Percentiles rank a stretch among this genome's conserved stretches.
phyloP scores from a whole-genome alignment of 345 rosid species.

The Erodium maritimum region DNA sequence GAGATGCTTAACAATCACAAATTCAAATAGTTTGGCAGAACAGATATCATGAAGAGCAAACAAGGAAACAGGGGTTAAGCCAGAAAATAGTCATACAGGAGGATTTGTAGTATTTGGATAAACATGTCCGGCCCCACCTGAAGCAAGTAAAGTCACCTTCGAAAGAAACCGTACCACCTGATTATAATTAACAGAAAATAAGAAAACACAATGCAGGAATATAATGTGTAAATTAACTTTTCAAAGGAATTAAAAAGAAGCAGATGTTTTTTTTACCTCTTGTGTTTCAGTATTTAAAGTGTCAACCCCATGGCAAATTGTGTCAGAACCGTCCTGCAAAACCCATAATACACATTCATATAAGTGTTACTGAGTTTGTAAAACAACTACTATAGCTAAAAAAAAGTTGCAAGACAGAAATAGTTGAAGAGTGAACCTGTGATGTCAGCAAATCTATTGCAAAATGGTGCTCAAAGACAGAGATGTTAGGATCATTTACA shows the following conservation, averaged over 20 bases:
- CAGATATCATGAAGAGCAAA: not conserved
- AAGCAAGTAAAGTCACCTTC: constrained; percentile 88
- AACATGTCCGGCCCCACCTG: constrained; percentile 98
- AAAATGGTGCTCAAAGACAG: constrained; percentile 74
- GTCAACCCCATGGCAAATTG: constrained; percentile 84
- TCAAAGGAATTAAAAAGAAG: not conserved
- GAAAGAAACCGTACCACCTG: constrained; percentile 85
- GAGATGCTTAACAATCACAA: not conserved
- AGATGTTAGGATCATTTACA: constrained; percentile 60
- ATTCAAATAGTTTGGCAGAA: not conserved
- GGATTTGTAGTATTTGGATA: constrained; percentile 94
- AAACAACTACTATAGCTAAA: not conserved
- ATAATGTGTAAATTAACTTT: constrained; percentile 4
- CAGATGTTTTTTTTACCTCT: constrained; percentile 41
- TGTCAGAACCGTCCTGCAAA: constrained; percentile 56
- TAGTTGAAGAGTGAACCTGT: constrained; percentile 35
- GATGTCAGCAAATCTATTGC: constrained; percentile 87
- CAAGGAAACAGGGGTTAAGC: not conserved
- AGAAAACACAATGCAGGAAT: not conserved
- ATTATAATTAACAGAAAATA: constrained; percentile 5
- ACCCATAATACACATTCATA: constrained; percentile 8
- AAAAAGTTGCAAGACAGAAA: not conserved
- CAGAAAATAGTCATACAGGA: constrained; percentile 28
- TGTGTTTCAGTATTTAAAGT: constrained; percentile 65
- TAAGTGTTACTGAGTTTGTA: not conserved